Evolutionary conservation across 179 eudicot genomes (phyloP).

Genomic region (Beta lomatogona): DNA sequence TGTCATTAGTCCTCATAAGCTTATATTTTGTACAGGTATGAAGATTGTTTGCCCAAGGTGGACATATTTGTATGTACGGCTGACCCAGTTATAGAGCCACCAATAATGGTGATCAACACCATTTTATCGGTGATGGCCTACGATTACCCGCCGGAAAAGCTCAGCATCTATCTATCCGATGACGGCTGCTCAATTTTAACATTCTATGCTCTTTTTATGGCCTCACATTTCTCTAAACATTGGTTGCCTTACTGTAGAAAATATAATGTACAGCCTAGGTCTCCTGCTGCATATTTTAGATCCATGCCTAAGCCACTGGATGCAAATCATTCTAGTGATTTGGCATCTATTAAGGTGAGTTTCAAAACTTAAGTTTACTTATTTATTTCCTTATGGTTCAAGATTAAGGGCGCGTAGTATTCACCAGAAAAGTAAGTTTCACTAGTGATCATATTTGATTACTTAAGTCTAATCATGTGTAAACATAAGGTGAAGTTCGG

Average conservation of each 20-base stretch:
- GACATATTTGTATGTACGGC: slow-evolving; percentile 71
- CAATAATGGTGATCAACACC: slow-evolving; percentile 61
- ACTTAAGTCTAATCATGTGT: too few relatives aligned
- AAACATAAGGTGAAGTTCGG: too few relatives aligned
- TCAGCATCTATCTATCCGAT: slow-evolving; percentile 53
- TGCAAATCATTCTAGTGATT: slow-evolving; percentile 31
- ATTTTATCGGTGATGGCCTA: slow-evolving; percentile 64
- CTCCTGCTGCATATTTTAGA: slow-evolving; percentile 57
- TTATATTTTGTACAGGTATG: slow-evolving; percentile 36
- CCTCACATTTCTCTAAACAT: slow-evolving; percentile 42
- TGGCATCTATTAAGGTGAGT: slow-evolving; percentile 38
- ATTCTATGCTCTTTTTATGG: slow-evolving; percentile 54
- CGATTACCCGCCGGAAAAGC: slow-evolving; percentile 55
- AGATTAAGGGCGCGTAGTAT: too few relatives aligned
- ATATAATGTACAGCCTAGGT: slow-evolving; percentile 47
- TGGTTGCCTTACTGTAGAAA: slow-evolving; percentile 61
- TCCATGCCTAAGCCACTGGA: slow-evolving; percentile 25
- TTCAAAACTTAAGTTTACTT: too few relatives aligned
- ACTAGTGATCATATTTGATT: too few relatives aligned
- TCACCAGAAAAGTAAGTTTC: too few relatives aligned
- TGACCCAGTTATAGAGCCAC: slow-evolving; percentile 63
- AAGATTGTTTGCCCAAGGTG: slow-evolving; percentile 46
- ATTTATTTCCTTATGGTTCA: too few relatives aligned
- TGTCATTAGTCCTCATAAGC: too few relatives aligned
- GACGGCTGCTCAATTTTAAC: slow-evolving; percentile 56